These are phyloP conservation scores for Wickerhamiella spandovensis DNA, from an alignment of 805 yeast genomes.

Conservation along the genomic window DNA sequence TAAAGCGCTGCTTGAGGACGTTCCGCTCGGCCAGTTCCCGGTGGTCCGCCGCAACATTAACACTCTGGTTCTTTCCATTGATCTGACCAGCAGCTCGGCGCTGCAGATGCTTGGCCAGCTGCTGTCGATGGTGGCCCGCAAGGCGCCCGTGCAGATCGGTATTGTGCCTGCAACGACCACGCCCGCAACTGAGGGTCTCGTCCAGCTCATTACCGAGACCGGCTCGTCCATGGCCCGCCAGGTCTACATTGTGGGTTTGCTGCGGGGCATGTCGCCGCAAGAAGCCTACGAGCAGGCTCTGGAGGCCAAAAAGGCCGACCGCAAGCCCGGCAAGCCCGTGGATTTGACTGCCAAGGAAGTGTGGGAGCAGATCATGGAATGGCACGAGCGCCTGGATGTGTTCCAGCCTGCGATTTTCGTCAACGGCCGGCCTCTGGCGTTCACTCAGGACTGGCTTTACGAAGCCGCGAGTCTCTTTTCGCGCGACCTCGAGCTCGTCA, in stretches of 20 bases:
- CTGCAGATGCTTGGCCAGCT: conserved; percentile 32
- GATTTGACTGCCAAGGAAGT: conserved; percentile 1
- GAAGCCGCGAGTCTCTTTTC: conserved; percentile 21
- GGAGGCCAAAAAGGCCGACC: conserved; percentile 5
- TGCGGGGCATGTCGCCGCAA: conserved; percentile 10
- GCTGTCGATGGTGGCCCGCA: conserved; percentile 27
- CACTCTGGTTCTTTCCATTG: conserved; percentile 55
- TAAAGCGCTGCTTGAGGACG: conserved; percentile 33
- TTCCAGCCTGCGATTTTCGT: conserved; percentile 41
- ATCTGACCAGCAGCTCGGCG: conserved; percentile 41
- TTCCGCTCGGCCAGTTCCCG: conserved; percentile 52
- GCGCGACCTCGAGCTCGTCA: conserved; percentile 36
- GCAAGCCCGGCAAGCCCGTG: not conserved
- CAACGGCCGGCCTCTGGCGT: conserved; percentile 38
- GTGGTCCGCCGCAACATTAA: conserved; percentile 60
- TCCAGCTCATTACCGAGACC: conserved; percentile 12
- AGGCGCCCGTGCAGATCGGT: conserved; percentile 72
- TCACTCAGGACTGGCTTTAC: conserved; percentile 18
- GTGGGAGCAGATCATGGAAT: conserved; percentile 12
- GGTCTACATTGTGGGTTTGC: conserved; percentile 9
- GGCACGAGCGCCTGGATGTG: conserved; percentile 27
- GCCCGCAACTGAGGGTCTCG: conserved; percentile 13
- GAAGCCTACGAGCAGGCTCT: conserved; percentile 10
- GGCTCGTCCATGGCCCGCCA: conserved; percentile 13
- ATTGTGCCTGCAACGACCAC: conserved; percentile 44